Evolutionary conservation across 148 eudicot genomes (phyloP).

Genomic region (Camellia sinensis): DNA sequence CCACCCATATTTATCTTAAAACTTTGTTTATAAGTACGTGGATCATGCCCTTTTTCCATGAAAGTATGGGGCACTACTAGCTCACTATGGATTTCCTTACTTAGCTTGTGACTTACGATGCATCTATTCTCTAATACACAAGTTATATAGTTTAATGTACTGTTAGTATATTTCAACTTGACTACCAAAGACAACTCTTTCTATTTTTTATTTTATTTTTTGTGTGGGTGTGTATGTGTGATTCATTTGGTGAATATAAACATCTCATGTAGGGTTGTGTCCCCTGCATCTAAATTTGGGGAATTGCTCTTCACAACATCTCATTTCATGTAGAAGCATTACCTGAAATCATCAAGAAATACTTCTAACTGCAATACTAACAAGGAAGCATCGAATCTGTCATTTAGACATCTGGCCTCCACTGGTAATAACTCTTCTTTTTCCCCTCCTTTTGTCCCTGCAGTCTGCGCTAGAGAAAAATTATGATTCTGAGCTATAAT

Average conservation of each 20-base stretch:
- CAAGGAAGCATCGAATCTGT: too few species aligned
- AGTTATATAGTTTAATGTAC: neutral
- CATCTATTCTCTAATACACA: neutral
- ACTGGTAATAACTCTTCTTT: neutral
- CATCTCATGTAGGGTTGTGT: neutral
- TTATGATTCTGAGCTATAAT: neutral
- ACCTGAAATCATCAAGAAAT: neutral
- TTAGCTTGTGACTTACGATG: neutral
- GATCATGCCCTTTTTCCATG: neutral
- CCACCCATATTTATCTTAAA: neutral
- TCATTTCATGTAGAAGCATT: constrained; percentile 2
- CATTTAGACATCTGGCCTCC: too few species aligned
- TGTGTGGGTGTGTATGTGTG: too few species aligned
- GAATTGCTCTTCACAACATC: neutral
- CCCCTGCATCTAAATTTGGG: neutral
- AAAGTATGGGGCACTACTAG: neutral
- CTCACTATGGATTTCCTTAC: neutral
- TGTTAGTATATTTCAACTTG: neutral
- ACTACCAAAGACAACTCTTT: neutral
- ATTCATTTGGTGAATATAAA: too few species aligned
- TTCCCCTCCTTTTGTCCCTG: neutral
- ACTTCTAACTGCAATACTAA: neutral
- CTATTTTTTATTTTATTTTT: neutral
- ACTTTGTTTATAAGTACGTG: neutral
- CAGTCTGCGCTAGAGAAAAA: neutral